A percentile compares a stretch with the other conserved stretches of the same genome.
Evolutionary conservation across 2,329 filamentous ascomycete species (phyloP).

Genomic region (Leptographium radiaticola): DNA sequence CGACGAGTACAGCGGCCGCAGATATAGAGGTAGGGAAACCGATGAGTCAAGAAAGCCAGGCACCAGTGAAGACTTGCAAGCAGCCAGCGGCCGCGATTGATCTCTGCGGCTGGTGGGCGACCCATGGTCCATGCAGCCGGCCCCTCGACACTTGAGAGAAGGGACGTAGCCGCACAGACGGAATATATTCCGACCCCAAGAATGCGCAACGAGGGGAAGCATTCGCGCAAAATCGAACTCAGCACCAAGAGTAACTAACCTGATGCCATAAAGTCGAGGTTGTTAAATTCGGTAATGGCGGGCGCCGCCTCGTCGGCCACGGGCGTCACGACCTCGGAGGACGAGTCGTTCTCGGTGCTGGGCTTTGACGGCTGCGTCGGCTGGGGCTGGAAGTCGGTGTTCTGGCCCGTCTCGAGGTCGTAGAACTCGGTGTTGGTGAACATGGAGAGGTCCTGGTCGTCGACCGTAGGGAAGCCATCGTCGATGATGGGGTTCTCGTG

Average conservation of each 20-base stretch:
- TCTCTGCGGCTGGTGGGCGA: no score
- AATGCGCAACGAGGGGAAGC: not conserved
- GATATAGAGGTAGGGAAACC: no score
- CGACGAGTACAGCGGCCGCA: no score
- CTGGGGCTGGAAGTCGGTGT: slow-evolving; percentile 43
- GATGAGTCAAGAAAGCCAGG: no score
- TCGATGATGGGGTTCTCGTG: slow-evolving; percentile 49
- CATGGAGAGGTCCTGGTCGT: slow-evolving; percentile 55
- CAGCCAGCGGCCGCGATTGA: no score
- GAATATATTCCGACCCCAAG: no score
- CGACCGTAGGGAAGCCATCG: slow-evolving; percentile 43
- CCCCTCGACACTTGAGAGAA: not conserved
- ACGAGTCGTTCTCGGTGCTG: slow-evolving; percentile 17
- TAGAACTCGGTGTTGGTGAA: slow-evolving; percentile 78
- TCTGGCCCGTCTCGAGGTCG: slow-evolving; percentile 58
- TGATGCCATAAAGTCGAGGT: slow-evolving; percentile 35
- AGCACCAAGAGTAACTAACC: slow-evolving; percentile 27
- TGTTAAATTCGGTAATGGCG: slow-evolving; percentile 31
- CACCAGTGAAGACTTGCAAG: no score
- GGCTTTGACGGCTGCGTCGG: slow-evolving; percentile 33
- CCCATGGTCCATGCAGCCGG: not conserved
- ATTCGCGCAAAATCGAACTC: not conserved
- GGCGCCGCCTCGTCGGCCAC: slow-evolving; percentile 24
- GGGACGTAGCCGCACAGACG: no score
- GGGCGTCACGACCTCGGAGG: slow-evolving; percentile 8